phyloP scores from a whole-genome alignment of 495 filamentous ascomycete genomes.

The Chaetomium cochliodes region DNA sequence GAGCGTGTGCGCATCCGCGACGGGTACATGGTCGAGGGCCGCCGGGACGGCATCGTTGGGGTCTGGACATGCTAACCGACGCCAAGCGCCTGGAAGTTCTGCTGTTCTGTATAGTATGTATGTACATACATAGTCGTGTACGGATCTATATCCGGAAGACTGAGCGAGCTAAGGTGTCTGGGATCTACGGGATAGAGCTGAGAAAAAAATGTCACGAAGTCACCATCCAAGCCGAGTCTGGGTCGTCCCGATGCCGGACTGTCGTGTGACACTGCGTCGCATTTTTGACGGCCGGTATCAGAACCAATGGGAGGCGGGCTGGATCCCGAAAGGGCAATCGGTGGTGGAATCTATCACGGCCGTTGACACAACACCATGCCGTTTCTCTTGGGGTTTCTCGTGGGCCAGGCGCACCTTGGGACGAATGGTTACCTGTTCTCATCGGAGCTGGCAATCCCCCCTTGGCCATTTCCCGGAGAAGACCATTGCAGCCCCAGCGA shows the following conservation, averaged over 20 bases:
- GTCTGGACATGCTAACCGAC: conserved; percentile 70
- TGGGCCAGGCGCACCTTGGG: too few species aligned
- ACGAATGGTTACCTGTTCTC: too few species aligned
- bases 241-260: neutral
- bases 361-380: neutral
- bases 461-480: too few species aligned
- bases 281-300: neutral
- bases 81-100: neutral
- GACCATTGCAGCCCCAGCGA: too few species aligned
- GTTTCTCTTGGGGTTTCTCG: neutral
- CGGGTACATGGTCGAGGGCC: conserved; percentile 88
- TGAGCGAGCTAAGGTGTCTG: too few species aligned
- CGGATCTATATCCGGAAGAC: neutral
- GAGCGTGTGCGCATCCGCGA: conserved; percentile 90
- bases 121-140: neutral
- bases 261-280: neutral
- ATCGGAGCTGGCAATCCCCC: too few species aligned
- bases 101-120: neutral
- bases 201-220: neutral
- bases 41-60: conserved; percentile 82
- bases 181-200: neutral
- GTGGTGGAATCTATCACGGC: too few species aligned
- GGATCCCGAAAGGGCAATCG: conserved; percentile 12
- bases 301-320: neutral
- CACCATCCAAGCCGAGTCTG: neutral